phyloP scores from a whole-genome alignment of 768 basidiomycete species.

The Tricholoma flavovirens region DNA sequence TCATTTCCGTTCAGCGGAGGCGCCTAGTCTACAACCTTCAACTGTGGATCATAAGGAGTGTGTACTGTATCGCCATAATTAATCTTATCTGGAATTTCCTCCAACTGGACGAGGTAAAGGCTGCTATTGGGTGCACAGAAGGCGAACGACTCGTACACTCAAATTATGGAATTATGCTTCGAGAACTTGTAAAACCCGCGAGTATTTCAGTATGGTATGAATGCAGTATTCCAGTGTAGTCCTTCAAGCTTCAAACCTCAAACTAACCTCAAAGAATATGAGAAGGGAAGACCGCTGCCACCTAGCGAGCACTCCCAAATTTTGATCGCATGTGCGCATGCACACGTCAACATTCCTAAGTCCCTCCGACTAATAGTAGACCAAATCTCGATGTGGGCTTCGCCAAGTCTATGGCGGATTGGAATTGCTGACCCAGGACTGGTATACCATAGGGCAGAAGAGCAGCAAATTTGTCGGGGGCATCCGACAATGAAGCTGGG shows the following conservation, averaged over 20 bases:
- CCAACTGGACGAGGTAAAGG: not conserved
- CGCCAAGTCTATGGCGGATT: constrained; percentile 56
- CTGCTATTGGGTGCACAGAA: not conserved
- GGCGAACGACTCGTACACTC: not conserved
- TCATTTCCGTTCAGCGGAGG: constrained; percentile 54
- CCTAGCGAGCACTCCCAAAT: not conserved
- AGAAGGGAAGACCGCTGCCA: not conserved
- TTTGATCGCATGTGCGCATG: not conserved
- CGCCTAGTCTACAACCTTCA: constrained; percentile 40
- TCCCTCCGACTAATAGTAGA: constrained; percentile 60
- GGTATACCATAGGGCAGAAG: constrained; percentile 53
- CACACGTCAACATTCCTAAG: constrained; percentile 10
- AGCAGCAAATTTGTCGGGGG: constrained; percentile 32
- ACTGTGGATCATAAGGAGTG: constrained; percentile 9
- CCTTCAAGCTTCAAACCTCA: not conserved
- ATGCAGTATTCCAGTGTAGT: not conserved
- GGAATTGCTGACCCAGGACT: constrained; percentile 45
- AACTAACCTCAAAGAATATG: no score
- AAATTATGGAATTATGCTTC: not conserved
- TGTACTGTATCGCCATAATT: not conserved
- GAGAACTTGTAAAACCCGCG: not conserved
- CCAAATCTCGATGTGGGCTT: constrained; percentile 75
- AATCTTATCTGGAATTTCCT: not conserved
- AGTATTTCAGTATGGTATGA: not conserved
- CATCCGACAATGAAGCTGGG: constrained; percentile 11